Base-by-base conservation (phyloP, 495 filamentous ascomycete genomes). In the Podospora didyma region DNA sequence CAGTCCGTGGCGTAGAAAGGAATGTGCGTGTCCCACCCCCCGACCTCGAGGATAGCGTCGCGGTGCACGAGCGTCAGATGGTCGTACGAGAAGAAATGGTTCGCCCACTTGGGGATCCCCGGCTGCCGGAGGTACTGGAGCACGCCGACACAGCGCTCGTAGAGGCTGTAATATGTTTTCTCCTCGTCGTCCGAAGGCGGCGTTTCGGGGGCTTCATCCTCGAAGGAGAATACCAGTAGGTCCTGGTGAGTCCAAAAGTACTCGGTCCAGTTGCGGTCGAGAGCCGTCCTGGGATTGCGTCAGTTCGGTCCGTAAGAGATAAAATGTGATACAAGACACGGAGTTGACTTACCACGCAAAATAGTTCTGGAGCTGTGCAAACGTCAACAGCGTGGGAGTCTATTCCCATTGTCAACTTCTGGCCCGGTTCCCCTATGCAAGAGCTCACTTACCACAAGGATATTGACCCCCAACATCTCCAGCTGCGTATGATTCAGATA, bases 211-310 rank as follows among this genome's bases (percentile, higher is more conserved):
- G 35, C 12, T 47, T 67, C 67, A 28, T 73, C 64, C 46, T 79
- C 72, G 60, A 69, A 55, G 31, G 78, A 78, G 26, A 86, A 66
- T 16, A 75, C 80, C 0, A 82, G 62, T 7, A 83, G 65, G 63
- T 87, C 84, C 74, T 81, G 79, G 57, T 85, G 82, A 34, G 73
- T 67, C 83, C 82, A 86, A 73, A 82, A 86, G 69, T 75, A 87
- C 61, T 76, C 65, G 20, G 68, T 68, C 81, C 80, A 84, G 22
- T 69, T 61, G 16, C 72, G 69, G 44, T 74, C 62, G n/a, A 66
- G 63, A n/a, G 63, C 60, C 1, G 58, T 81, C 63, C 24, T 79
- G 68, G 7, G 67, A 31, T 48, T 59, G 68, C 10, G 47, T 46
- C 22, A 11, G 28, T 42, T 3, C 12, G 37, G 24, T 20, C 0